phyloP scores from a whole-genome alignment of 352 stramenopile genomes.

The Blastocystis sp. region DNA sequence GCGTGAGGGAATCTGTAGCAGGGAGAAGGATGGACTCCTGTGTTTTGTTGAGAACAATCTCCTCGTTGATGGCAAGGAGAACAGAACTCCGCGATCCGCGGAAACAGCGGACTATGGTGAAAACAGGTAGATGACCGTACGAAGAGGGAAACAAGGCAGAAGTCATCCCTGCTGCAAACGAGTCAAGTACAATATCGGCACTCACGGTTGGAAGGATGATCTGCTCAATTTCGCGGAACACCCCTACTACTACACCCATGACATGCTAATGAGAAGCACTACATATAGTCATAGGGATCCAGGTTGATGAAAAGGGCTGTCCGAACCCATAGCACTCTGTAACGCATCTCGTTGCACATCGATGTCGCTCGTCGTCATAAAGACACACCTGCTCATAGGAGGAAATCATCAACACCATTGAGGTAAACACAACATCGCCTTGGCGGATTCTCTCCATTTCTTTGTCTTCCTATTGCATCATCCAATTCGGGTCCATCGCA shows the following conservation, averaged over 20 bases:
- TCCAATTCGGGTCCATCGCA: neutral
- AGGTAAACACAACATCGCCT: slow-evolving; percentile 47
- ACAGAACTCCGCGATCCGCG: neutral
- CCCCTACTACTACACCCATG: neutral
- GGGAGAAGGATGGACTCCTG: slow-evolving; percentile 20
- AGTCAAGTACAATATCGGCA: neutral
- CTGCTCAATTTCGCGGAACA: slow-evolving; percentile 30
- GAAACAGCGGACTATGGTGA: neutral
- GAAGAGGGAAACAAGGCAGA: slow-evolving; percentile 23
- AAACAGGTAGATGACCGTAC: neutral
- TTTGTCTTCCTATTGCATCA: neutral
- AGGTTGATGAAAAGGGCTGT: neutral
- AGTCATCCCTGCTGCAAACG: neutral
- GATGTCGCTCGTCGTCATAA: neutral
- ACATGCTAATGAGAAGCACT: neutral
- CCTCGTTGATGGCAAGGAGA: slow-evolving; percentile 23
- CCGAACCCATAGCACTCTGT: neutral
- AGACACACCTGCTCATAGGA: neutral
- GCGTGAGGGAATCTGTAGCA: neutral
- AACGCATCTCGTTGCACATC: neutral
- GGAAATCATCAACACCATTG: slow-evolving; percentile 5
- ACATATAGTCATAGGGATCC: neutral
- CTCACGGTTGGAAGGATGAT: neutral
- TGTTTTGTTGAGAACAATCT: slow-evolving; percentile 46
- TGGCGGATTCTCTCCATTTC: neutral